Percentiles rank a stretch among this genome's conserved stretches.
Evolutionary conservation across 2,329 filamentous ascomycete species (phyloP).

Genomic region (Pezicula rhizophila): DNA sequence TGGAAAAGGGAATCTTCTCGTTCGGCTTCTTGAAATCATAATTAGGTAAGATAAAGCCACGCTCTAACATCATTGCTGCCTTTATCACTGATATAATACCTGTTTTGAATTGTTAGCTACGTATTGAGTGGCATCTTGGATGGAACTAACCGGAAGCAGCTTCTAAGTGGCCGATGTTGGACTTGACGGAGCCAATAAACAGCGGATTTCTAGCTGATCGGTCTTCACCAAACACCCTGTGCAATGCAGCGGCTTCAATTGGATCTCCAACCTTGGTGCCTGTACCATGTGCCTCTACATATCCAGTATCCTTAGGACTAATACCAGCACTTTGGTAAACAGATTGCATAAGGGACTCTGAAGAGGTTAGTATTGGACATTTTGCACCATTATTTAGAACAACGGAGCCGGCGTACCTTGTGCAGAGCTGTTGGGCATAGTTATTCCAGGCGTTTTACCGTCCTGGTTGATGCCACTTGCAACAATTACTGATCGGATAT

Average conservation of each 20-base stretch:
- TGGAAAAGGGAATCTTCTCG: slow-evolving; percentile 28
- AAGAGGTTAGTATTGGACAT: slow-evolving; percentile 1
- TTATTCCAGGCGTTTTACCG: slow-evolving; percentile 51
- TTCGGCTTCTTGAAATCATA: slow-evolving; percentile 32
- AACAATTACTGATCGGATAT: slow-evolving; percentile 48
- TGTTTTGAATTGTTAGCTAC: slow-evolving; percentile 2
- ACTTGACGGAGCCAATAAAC: slow-evolving; percentile 21
- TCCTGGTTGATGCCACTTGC: slow-evolving; percentile 50
- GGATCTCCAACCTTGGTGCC: slow-evolving; percentile 17
- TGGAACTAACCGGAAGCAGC: slow-evolving; percentile 15
- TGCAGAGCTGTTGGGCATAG: slow-evolving; percentile 42
- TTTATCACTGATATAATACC: slow-evolving; percentile 24
- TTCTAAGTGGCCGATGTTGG: slow-evolving; percentile 24
- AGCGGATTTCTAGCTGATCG: slow-evolving; percentile 16
- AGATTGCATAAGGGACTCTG: slow-evolving; percentile 21
- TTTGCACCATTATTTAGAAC: not conserved
- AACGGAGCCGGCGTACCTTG: slow-evolving; percentile 27
- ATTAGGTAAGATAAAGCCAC: slow-evolving; percentile 23
- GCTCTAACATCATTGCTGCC: slow-evolving; percentile 23
- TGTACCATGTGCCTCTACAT: slow-evolving; percentile 15
- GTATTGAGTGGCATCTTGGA: no score
- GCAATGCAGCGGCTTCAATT: slow-evolving; percentile 18
- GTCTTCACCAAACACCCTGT: slow-evolving; percentile 20
- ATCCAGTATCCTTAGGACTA: slow-evolving; percentile 11
- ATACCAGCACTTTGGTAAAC: slow-evolving; percentile 11